Evolutionary conservation across 2,329 filamentous ascomycete species (phyloP), one percentile per base, ranked within the genome.

Genomic region (Cladorrhinum sp.): DNA sequence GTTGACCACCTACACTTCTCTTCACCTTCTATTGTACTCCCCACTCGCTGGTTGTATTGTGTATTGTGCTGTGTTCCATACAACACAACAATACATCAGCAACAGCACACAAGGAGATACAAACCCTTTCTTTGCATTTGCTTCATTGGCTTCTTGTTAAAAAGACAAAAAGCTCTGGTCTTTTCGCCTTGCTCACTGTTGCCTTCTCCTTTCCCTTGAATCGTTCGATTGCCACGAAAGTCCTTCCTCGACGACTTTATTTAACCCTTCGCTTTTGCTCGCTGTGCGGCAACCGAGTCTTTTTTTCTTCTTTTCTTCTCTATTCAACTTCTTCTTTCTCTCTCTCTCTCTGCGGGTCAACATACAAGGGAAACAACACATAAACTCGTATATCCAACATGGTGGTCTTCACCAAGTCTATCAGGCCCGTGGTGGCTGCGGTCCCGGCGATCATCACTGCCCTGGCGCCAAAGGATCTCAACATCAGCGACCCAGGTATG

Each of bases 401-500:
- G 33, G 68, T 68, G 66, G 62, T 55, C 66, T 73, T 72, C 56
- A 51, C 70, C 58, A 74, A 71, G 64, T 70, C 71, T 20, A 50
- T 67, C 20, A 55, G 62, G 26, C 66, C 65, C 8, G n/a, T 21
- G 16, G 60, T 61, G 24, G 57, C 64, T 12, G 67, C 64, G 2
- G 63, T 57, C 12, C 48, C 64, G 42, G 62, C 64, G 10, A 39
- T 66, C 59, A 65, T 69, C 26, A 62, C 67, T 2, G 62, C 67
- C 48, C 58, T 65, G 8, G 60, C 65, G 1, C 71, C 71, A 20
- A 64, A 63, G 30, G 66, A 77, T 21, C 70, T 82, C 36, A 69
- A 82, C 58, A 70, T 80, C 55, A 62, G 64, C 39, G 72, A 71
- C 20, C 58, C 69, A 33, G 66, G 76, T 78, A 67, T 55, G 75